These are phyloP conservation scores for Euphorbia schlechtendalii DNA, from an alignment of 441 rosid species.

Conservation along the genomic window DNA sequence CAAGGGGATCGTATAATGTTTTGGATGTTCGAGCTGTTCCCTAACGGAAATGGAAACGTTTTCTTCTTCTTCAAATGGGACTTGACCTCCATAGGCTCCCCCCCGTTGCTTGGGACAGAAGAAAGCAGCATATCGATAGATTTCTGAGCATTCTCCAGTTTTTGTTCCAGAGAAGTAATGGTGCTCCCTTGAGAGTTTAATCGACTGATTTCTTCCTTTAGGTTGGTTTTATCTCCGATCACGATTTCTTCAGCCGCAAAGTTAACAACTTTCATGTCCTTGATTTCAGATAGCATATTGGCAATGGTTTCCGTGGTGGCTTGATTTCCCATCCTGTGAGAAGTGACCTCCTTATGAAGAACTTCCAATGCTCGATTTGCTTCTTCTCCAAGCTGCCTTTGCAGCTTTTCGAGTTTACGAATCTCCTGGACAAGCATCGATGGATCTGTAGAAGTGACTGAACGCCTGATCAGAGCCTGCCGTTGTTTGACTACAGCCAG, in stretches of 20 bases:
- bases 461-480: slow-evolving; percentile 50
- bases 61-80: slow-evolving; percentile 66
- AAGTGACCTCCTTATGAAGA: slow-evolving; percentile 83
- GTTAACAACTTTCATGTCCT: slow-evolving; percentile 59
- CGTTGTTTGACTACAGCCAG: slow-evolving; percentile 35
- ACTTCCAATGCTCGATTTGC: slow-evolving; percentile 87
- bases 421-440: slow-evolving; percentile 71
- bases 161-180: slow-evolving; percentile 64
- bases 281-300: slow-evolving; percentile 73
- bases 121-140: slow-evolving; percentile 70
- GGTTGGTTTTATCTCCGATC: slow-evolving; percentile 43
- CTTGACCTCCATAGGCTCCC: slow-evolving; percentile 49
- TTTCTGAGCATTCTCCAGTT: slow-evolving; percentile 83
- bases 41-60: slow-evolving; percentile 60
- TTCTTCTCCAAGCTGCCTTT: slow-evolving; percentile 78
- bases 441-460: slow-evolving; percentile 64
- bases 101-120: slow-evolving; percentile 46
- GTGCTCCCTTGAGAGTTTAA: slow-evolving; percentile 59
- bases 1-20: slow-evolving; percentile 71
- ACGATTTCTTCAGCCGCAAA: slow-evolving; percentile 45
- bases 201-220: slow-evolving; percentile 72
- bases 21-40: slow-evolving; percentile 70
- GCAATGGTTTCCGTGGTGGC: slow-evolving; percentile 75
- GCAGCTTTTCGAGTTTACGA: slow-evolving; percentile 71
- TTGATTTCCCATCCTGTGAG: slow-evolving; percentile 66